A percentile compares a stretch with the other conserved stretches of the same genome.
Conservation (phyloP, 2,329 filamentous ascomycete genomes). For the Aureobasidium lini region DNA sequence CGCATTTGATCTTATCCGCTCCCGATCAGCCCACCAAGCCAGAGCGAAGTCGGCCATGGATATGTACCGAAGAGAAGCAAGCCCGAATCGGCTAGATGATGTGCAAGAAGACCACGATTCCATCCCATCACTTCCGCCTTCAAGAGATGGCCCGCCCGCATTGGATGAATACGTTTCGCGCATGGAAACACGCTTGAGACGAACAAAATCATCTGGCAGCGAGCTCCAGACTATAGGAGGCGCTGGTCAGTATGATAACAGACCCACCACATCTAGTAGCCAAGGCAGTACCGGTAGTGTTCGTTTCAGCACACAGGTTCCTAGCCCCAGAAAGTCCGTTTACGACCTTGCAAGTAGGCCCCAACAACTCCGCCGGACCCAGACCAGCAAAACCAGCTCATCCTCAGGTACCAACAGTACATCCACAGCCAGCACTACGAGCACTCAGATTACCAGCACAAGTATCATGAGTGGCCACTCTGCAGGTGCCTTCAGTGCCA, state of each 20-base stretch:
- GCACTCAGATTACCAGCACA: constrained; percentile 69
- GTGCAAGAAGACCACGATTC: constrained; percentile 50
- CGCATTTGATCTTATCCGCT: constrained; percentile 58
- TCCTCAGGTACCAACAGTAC: constrained; percentile 51
- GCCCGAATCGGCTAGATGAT: constrained; percentile 17
- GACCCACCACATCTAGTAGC: constrained; percentile 16
- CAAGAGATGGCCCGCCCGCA: constrained; percentile 53
- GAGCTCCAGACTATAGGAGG: constrained; percentile 13
- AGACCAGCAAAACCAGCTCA: constrained; percentile 80
- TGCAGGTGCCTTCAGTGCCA: constrained; percentile 84
- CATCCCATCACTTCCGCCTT: constrained; percentile 22
- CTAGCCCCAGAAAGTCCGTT: constrained; percentile 58
- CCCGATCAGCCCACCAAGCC: constrained; percentile 33
- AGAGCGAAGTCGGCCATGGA: constrained; percentile 70
- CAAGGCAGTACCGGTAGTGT: background rate
- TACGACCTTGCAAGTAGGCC: constrained; percentile 60
- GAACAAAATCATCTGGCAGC: constrained; percentile 51
- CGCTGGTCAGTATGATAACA: constrained; percentile 31
- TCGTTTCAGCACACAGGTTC: constrained; percentile 13
- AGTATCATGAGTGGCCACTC: constrained; percentile 93
- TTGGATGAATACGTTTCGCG: constrained; percentile 81
- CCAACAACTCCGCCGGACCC: constrained; percentile 65
- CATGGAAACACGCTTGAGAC: constrained; percentile 77
- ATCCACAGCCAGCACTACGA: constrained; percentile 51
- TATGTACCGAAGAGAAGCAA: constrained; percentile 39